These are phyloP conservation scores for Leccinellum luteum DNA, from an alignment of 768 basidiomycete genomes.

Conservation along the genomic window DNA sequence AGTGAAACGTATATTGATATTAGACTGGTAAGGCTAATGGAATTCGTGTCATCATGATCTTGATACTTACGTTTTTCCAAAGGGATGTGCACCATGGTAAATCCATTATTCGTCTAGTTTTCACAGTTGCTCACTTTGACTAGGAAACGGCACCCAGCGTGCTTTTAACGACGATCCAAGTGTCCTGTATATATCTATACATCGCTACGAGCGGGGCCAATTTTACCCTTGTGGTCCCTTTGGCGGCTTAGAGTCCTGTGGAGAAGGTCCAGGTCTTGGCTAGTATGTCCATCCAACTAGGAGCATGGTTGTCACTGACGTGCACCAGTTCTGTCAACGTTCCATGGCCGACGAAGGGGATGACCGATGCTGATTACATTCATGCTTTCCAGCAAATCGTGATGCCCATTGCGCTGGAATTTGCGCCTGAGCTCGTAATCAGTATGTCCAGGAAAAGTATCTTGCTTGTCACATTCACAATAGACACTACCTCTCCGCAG, in stretches of 20 bases:
- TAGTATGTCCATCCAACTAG: slow-evolving; percentile 53
- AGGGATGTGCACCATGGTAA: slow-evolving; percentile 97
- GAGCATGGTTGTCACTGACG: slow-evolving; percentile 7
- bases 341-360: slow-evolving; percentile 86
- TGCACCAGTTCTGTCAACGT: slow-evolving; percentile 83
- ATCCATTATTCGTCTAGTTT: background rate
- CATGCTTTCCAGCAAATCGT: slow-evolving; percentile 94
- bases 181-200: slow-evolving; percentile 91
- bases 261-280: slow-evolving; percentile 80
- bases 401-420: slow-evolving; percentile 97
- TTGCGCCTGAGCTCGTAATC: slow-evolving; percentile 92
- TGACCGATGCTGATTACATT: slow-evolving; percentile 94
- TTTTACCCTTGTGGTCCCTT: slow-evolving; percentile 95
- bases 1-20: slow-evolving; percentile 80
- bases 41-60: background rate
- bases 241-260: slow-evolving; percentile 82
- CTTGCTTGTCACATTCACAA: background rate
- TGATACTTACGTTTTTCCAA: slow-evolving; percentile 9
- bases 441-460: slow-evolving; percentile 50
- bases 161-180: slow-evolving; percentile 92
- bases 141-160: slow-evolving; percentile 95
- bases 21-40: slow-evolving; percentile 80
- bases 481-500: slow-evolving; percentile 39
- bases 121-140: slow-evolving; percentile 12
- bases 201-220: slow-evolving; percentile 87